Evolutionary conservation across 2,329 filamentous ascomycete species (phyloP), one percentile per base, ranked within the genome.

Genomic region (Pseudofabraea citricarpa): DNA sequence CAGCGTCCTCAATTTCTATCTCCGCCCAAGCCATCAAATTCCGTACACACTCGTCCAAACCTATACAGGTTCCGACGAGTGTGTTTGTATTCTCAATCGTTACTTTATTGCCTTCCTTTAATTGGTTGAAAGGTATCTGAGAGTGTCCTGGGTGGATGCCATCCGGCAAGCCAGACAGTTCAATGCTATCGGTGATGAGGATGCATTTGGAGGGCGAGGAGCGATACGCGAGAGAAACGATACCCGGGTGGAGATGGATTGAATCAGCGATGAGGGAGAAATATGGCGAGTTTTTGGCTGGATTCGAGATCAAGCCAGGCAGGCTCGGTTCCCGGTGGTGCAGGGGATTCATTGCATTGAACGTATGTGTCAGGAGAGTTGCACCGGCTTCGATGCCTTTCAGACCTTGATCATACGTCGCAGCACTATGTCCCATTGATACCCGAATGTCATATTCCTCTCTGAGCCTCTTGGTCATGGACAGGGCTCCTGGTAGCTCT

Each of bases 231-330:
- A 78, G 61, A 0, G 67, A 66, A 0, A 73, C 64, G 1, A 75
- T 66, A 13, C 60, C 57, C 1, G 74, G 73, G 49, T 78, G 73
- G 3, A 79, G 57, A 47, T 79, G 75, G 40, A 76, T 67, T 23
- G 70, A 70, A 46, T 79, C 75, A 3, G 74, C 62, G 20, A 79
- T 77, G 36, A 78, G 56, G 18, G 68, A 70, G 59, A 68, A 78
- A 56, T 69, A 78, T 2, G 74, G 45, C 15, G 19, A 37, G 5
- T 33, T 58, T 48, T 7, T 49, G 23, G 39, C 19, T 5, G 41
- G 39, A 55, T 41, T 65, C 51, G 38, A 69, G 53, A 60, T 55
- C 5, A 58, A 41, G n/a, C 56, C 56, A 56, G 19, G 65, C 13
- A 78, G 61, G 1, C 74, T 73, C 3, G 74, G 74, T 22, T 69